Base-by-base conservation (phyloP, 2,329 filamentous ascomycete genomes). In the Incumbomyces delicatus region DNA sequence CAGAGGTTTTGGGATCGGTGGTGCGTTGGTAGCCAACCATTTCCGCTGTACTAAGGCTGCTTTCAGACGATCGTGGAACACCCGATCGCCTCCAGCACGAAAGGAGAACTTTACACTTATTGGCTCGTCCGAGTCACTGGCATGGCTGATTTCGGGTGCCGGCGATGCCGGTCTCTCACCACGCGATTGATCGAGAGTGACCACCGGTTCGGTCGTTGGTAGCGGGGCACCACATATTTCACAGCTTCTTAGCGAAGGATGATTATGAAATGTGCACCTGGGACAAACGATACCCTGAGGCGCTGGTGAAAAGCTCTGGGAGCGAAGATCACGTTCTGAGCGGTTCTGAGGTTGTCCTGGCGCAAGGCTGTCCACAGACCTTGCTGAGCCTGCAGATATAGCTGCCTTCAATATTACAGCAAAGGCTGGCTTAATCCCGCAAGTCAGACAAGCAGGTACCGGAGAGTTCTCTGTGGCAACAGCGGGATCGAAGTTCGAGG, bases 101-200 rank as follows among this genome's bases (percentile, higher is more conserved):
- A 98, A 98, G 0, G 92, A 96, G 33, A 98, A 70, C 62, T 95
- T 98, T 57, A 96, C 79, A 53, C 77, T 83, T 53, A 94, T 87
- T 2, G 74, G 75, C 2, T 75, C 77, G 47, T 73, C 72, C 2
- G 65, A 59, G 18, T 76, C 66, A 7, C 63, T 63, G 2, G 64
- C 56, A 38, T 67, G 63, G 14, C 64, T 63, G 6, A 86, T 72
- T 1, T 77, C 73, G 0, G 87, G 87, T 0, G 86, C 88, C 1
- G 89, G 89, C 1, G 89, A 95, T 49, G 87, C 85, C 1, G 77
- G 73, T 35, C 87, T 75, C 7, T 50, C 56, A 14, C 14, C 7
- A 36, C 59, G 61, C 13, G 59, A 53, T 39, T 60, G 60, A 13
- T 62, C 58, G 66, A 64, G 22, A 69, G 57, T 54, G 12, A 78